These are phyloP conservation scores for Cucurbita ficifolia DNA, from an alignment of 306 rosid genomes.

Conservation along the genomic window DNA sequence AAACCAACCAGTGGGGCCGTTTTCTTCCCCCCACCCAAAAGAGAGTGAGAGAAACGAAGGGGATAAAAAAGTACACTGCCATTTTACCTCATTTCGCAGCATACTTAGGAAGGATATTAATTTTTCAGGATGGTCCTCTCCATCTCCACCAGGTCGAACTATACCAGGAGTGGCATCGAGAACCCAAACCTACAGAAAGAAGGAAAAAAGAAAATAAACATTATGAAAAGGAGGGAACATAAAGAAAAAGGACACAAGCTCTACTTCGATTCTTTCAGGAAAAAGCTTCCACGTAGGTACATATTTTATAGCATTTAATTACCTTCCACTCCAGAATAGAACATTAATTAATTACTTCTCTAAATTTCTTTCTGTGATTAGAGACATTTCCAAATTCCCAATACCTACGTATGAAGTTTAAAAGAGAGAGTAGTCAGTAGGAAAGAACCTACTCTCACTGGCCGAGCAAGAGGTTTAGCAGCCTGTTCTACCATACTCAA, in stretches of 20 bases:
- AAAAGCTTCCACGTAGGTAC: background rate
- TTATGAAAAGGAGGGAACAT: background rate
- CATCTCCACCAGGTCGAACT: constrained; percentile 79
- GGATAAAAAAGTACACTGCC: constrained; percentile 4
- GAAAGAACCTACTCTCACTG: constrained; percentile 54
- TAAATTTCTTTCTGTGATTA: background rate
- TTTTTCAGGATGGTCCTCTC: constrained; percentile 92
- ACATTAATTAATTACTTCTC: background rate
- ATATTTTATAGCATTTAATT: background rate
- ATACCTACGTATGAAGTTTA: background rate
- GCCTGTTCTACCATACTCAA: constrained; percentile 98
- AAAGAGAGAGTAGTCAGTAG: background rate
- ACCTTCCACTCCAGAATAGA: background rate
- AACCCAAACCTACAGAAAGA: constrained; percentile 60
- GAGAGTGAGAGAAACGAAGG: background rate
- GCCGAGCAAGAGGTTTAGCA: constrained; percentile 93
- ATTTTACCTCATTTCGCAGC: constrained; percentile 61
- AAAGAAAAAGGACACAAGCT: background rate
- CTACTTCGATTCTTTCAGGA: background rate
- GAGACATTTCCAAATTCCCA: background rate
- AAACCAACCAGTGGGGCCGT: background rate
- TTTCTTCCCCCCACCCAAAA: background rate
- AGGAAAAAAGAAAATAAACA: constrained; percentile 4
- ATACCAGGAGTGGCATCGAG: constrained; percentile 91
- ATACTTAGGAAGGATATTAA: constrained; percentile 60